phyloP scores from a whole-genome alignment of 495 filamentous ascomycete genomes.

The Hypoxylon lienhwacheense region DNA sequence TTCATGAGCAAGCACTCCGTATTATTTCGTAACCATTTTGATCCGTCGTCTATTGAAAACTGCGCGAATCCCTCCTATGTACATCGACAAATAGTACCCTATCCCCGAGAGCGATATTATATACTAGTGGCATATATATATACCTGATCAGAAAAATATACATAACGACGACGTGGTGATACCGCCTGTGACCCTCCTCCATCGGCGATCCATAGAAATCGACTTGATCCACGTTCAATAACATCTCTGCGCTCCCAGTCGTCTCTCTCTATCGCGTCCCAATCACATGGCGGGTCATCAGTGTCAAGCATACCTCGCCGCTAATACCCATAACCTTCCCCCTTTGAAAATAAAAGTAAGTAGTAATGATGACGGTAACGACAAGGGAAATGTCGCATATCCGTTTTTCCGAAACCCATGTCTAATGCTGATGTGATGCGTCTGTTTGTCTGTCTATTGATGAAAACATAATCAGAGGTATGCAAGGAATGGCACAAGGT shows the following conservation, averaged over 20 bases:
- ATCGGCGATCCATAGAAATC: too few species aligned
- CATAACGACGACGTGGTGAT: slow-evolving; percentile 6
- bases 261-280: slow-evolving; percentile 10
- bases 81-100: too few species aligned
- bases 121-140: slow-evolving; percentile 17
- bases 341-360: slow-evolving; percentile 4
- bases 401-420: slow-evolving; percentile 7
- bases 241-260: background rate
- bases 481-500: too few species aligned
- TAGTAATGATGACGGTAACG: slow-evolving; percentile 11
- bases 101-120: background rate
- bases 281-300: slow-evolving; percentile 17
- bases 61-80: too few species aligned
- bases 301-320: slow-evolving; percentile 8
- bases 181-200: background rate
- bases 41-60: too few species aligned
- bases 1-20: too few species aligned
- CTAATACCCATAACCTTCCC: slow-evolving; percentile 6
- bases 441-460: slow-evolving; percentile 7
- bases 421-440: slow-evolving; percentile 1
- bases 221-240: background rate
- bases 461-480: background rate
- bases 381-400: too few species aligned
- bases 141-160: slow-evolving; percentile 27
- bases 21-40: too few species aligned